Percentiles rank a stretch among this genome's conserved stretches.
Evolutionary conservation across 345 rosid genomes (phyloP).

Genomic region (Balakata baccata): DNA sequence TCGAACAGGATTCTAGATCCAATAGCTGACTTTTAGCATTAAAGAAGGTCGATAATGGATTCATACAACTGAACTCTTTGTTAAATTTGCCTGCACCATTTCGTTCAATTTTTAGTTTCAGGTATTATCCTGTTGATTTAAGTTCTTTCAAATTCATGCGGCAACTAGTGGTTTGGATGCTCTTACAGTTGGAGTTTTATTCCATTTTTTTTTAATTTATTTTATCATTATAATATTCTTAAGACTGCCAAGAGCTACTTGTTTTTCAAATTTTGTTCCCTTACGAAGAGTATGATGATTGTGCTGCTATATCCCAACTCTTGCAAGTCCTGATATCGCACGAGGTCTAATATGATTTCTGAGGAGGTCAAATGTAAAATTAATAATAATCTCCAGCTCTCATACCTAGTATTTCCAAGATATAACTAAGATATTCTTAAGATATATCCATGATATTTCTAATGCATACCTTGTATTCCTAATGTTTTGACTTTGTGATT

Average conservation of each 20-base stretch:
- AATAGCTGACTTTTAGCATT: neutral
- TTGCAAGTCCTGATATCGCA: no score
- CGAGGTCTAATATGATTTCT: no score
- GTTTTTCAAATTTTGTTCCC: neutral
- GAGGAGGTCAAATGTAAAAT: no score
- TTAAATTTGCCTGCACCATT: slow-evolving; percentile 65
- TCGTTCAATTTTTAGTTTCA: slow-evolving; percentile 70
- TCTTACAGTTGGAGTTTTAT: slow-evolving; percentile 1
- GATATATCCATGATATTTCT: no score
- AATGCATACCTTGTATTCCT: no score
- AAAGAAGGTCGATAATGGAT: slow-evolving; percentile 45
- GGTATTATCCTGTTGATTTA: slow-evolving; percentile 37
- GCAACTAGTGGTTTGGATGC: neutral
- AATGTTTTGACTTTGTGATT: no score
- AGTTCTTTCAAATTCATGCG: neutral
- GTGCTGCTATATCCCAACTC: no score
- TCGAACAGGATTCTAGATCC: slow-evolving; percentile 60
- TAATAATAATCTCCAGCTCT: no score
- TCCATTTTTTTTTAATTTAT: neutral
- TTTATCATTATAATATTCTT: neutral
- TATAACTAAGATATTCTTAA: no score
- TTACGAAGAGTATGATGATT: neutral
- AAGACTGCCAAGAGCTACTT: neutral
- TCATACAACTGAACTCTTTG: slow-evolving; percentile 63
- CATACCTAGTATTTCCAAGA: no score